phyloP scores from a whole-genome alignment of 306 rosid genomes.

The Erythrophleum fordii region DNA sequence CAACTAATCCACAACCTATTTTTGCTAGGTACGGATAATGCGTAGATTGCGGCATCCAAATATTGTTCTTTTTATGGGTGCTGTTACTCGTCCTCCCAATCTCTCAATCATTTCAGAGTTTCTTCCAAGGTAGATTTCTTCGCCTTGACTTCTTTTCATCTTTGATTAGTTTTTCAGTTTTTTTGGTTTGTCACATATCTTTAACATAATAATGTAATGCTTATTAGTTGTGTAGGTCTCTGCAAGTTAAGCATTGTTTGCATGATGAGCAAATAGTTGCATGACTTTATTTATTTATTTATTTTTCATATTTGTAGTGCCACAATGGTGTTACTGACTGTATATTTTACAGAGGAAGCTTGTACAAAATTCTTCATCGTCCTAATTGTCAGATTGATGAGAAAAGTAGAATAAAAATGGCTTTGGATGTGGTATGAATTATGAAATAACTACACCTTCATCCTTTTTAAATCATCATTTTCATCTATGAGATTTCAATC shows the following conservation, averaged over 20 bases:
- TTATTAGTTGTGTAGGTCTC: slow-evolving; percentile 17
- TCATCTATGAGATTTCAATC: slow-evolving; percentile 31
- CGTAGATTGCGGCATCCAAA: slow-evolving; percentile 97
- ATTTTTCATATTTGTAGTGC: neutral
- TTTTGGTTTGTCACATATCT: neutral
- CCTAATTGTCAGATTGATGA: slow-evolving; percentile 88
- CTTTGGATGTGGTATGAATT: slow-evolving; percentile 93
- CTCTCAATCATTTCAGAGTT: slow-evolving; percentile 96
- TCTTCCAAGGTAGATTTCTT: slow-evolving; percentile 81
- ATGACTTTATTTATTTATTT: neutral
- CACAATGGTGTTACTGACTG: slow-evolving; percentile 20
- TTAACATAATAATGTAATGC: slow-evolving; percentile 1
- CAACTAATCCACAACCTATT: slow-evolving; percentile 35
- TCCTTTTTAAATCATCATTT: slow-evolving; percentile 27
- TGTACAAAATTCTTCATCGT: slow-evolving; percentile 88
- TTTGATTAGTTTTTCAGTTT: neutral
- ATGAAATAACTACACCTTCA: slow-evolving; percentile 33
- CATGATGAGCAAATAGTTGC: slow-evolving; percentile 10
- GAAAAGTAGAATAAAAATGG: slow-evolving; percentile 96
- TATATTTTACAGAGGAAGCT: slow-evolving; percentile 79
- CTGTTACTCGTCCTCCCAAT: slow-evolving; percentile 96
- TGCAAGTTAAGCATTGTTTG: slow-evolving; percentile 27
- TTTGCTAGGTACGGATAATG: slow-evolving; percentile 90
- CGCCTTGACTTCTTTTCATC: neutral
- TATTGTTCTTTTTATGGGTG: slow-evolving; percentile 98